These are phyloP conservation scores for Plasmodium chabaudi DNA, from an alignment of 169 alveolate genomes.

Conservation along the genomic window DNA sequence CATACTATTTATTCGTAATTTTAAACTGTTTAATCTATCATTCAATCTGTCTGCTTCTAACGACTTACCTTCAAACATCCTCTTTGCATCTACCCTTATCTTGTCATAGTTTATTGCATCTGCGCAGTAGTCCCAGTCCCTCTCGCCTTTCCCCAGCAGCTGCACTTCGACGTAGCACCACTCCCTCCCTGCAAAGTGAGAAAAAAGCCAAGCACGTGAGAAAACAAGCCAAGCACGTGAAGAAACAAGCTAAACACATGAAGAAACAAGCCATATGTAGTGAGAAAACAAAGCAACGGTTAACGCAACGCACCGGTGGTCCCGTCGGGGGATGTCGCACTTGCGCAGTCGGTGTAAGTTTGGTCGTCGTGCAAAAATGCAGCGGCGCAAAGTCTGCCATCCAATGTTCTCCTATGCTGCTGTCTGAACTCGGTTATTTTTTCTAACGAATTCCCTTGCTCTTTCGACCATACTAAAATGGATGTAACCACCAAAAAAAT, in stretches of 20 bases:
- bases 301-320: constrained; percentile 87
- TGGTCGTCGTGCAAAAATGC: constrained; percentile 92
- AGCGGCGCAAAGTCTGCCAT: constrained; percentile 92
- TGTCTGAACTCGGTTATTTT: constrained; percentile 89
- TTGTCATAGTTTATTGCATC: constrained; percentile 85
- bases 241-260: neutral
- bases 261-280: neutral
- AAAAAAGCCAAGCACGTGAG: too few species aligned
- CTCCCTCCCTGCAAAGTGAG: constrained; percentile 84
- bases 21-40: constrained; percentile 30
- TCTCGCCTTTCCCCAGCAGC: constrained; percentile 86
- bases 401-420: constrained; percentile 89
- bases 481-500: constrained; percentile 15
- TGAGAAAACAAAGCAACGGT: too few species aligned
- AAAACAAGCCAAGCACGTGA: neutral
- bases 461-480: constrained; percentile 10
- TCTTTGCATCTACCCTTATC: constrained; percentile 76
- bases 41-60: constrained; percentile 56
- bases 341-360: constrained; percentile 92
- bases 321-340: constrained; percentile 92
- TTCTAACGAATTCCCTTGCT: constrained; percentile 14
- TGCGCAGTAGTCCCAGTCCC: constrained; percentile 90
- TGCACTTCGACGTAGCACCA: constrained; percentile 94
- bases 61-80: constrained; percentile 76
- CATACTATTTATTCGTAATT: constrained; percentile 28